Evolutionary conservation across 371 early-diverging fungal species (phyloP).

Genomic region (Umbelopsis sp.): DNA sequence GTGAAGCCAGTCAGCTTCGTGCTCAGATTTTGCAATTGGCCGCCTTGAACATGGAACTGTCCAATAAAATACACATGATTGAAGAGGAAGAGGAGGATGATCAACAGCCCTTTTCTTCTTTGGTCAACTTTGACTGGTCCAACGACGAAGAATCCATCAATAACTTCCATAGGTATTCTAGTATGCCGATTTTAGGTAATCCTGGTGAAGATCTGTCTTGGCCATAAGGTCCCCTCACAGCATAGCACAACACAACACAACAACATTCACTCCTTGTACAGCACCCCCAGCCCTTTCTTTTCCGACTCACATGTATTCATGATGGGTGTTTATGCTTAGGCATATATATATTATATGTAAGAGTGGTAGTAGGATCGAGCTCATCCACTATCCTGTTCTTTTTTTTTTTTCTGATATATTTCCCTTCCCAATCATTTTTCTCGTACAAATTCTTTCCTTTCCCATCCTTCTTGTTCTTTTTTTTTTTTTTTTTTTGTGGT

Average conservation of each 20-base stretch:
- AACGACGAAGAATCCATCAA: conserved; percentile 13
- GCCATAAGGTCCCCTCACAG: not conserved
- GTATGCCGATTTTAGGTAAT: conserved; percentile 14
- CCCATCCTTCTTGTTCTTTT: no score
- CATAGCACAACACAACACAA: not conserved
- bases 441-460: no score
- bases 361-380: not conserved
- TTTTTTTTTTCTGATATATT: no score
- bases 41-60: not conserved
- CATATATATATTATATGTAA: conserved; percentile 5
- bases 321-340: not conserved
- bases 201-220: conserved; percentile 17
- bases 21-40: conserved; percentile 9
- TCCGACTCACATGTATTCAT: not conserved
- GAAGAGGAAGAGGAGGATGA: conserved; percentile 8
- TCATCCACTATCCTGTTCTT: no score
- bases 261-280: conserved; percentile 15
- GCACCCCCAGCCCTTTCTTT: not conserved
- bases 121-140: conserved; percentile 13
- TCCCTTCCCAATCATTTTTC: no score
- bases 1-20: conserved; percentile 11
- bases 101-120: conserved; percentile 6
- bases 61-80: conserved; percentile 13
- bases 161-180: conserved; percentile 7
- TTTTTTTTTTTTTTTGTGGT: no score